These are phyloP conservation scores for Vigna angularis DNA, from an alignment of 306 rosid species.

Conservation along the genomic window DNA sequence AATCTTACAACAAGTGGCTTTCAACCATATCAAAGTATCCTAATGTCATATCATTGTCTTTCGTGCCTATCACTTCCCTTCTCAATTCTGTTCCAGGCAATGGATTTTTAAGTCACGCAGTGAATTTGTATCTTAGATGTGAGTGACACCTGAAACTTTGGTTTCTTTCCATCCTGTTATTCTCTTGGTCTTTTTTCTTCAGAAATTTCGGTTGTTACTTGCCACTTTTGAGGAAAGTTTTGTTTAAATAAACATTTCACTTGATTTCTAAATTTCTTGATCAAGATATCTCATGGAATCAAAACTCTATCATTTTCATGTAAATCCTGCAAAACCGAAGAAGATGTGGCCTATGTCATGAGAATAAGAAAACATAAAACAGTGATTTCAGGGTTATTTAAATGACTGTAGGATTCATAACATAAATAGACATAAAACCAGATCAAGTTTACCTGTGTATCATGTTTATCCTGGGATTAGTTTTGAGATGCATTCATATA, in stretches of 20 bases:
- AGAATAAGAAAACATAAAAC: neutral
- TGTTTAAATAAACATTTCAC: neutral
- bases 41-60: slow-evolving; percentile 75
- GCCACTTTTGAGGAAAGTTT: neutral
- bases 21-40: slow-evolving; percentile 82
- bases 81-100: slow-evolving; percentile 70
- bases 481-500: neutral
- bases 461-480: neutral
- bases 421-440: neutral
- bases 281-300: neutral
- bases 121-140: slow-evolving; percentile 94
- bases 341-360: neutral
- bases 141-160: slow-evolving; percentile 45
- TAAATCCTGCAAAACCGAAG: neutral
- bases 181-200: neutral
- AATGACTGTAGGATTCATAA: neutral
- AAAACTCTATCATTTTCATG: neutral
- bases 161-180: neutral
- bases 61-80: slow-evolving; percentile 90
- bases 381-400: neutral
- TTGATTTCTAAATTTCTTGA: neutral
- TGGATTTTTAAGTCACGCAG: slow-evolving; percentile 85
- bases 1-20: slow-evolving; percentile 81
- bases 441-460: neutral
- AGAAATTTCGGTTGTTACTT: neutral